Evolutionary conservation across 2,329 filamentous ascomycete species (phyloP), one percentile per base, ranked within the genome.

Genomic region (Rutstroemia sp.): DNA sequence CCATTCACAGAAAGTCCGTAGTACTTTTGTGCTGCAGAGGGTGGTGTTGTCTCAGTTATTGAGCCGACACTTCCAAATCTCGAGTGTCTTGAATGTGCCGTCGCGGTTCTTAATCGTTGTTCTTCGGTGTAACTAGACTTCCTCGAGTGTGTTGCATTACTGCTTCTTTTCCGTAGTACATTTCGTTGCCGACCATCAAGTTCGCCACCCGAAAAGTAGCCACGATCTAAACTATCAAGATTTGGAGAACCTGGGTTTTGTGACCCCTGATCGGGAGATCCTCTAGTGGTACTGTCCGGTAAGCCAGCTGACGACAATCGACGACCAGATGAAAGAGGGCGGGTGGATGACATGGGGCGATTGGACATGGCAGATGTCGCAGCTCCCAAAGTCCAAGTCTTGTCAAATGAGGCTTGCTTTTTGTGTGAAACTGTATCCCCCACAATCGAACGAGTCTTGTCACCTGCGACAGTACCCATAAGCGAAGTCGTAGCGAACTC

Each of bases 171-270:
- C 71, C 89, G 89, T 61, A 96, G 75, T 48, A 94, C 77, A 68
- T 90, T 95, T 47, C 88, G 82, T 64, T 82, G 84, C 57, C 87
- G 83, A 45, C 81, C 81, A 61, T 96, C 91, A 10, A 84, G 77
- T 66, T 97, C 92, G 16, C 87, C 88, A 3, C 92, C 90, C 7
- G 92, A 96, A 68, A 96, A 96, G 71, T 97, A 97, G 23, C 92
- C 92, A 38, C 90, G 82, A 66, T 97, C 94, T 16, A 67, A 51
- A 10, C 58, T 30, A 47, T 69, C 67, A 46, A 65, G 89, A 71
- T 59, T 95, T 88, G 60, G 50, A 23, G 63, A 59, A 21, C 34
- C 53, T 17, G 54, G 53, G 45, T 53, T 56, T 73, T 71, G 62
- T 48, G 63, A 61, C 30, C 63, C 54, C 39, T 47, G 72, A 67